A percentile compares a stretch with the other conserved stretches of the same genome.
Conservation (phyloP, 116 monocot genomes). For the Posidonia oceanica region DNA sequence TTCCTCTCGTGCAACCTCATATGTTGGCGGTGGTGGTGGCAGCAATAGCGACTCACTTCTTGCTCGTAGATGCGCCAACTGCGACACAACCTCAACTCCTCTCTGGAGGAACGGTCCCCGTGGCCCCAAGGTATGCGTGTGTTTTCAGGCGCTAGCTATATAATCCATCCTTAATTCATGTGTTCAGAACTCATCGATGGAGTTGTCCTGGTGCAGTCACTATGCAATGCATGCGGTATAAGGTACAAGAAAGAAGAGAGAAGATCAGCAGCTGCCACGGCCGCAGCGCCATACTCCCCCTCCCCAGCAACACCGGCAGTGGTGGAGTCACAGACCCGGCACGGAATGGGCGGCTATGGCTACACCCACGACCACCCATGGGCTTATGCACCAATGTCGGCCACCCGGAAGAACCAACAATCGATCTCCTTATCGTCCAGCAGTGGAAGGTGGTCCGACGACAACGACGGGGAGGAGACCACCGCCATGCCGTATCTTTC, state of each 20-base stretch:
- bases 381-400: background rate
- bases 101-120: conserved; percentile 95
- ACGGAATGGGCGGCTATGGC: conserved; percentile 6
- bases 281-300: conserved; percentile 1
- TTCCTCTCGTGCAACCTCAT: background rate
- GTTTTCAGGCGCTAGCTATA: too few species aligned
- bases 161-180: too few species aligned
- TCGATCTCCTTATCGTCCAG: conserved; percentile 7
- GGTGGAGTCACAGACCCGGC: conserved; percentile 3
- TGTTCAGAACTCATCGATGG: background rate
- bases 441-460: background rate
- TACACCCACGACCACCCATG: conserved; percentile 13
- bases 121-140: conserved; percentile 62
- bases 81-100: conserved; percentile 84
- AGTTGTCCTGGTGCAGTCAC: conserved; percentile 33
- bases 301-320: conserved; percentile 2
- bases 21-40: background rate
- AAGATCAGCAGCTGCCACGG: conserved; percentile 39
- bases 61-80: conserved; percentile 84
- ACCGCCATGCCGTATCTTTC: conserved; percentile 5
- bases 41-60: conserved; percentile 25
- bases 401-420: background rate
- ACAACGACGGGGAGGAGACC: background rate
- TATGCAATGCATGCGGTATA: conserved; percentile 95
- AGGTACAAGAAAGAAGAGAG: conserved; percentile 96